Evolutionary conservation across 192 early-diverging fungal genomes (phyloP).

Genomic region (Umbelopsis isabellina): DNA sequence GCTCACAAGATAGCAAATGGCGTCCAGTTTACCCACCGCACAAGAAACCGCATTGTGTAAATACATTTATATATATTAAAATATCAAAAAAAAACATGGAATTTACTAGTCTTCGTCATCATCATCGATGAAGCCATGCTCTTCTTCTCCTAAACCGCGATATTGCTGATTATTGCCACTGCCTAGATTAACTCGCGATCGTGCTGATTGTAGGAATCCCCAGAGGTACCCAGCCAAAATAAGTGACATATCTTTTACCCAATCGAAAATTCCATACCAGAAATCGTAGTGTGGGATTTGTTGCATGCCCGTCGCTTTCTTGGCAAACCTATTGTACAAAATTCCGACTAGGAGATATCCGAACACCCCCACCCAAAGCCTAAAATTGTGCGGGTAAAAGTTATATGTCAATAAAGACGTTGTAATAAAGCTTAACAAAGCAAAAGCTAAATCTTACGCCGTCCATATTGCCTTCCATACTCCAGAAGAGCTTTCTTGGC

Average conservation of each 20-base stretch:
- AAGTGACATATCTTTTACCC: conserved; percentile 27
- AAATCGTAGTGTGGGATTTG: conserved; percentile 57
- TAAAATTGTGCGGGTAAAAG: neutral
- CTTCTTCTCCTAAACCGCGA: conserved; percentile 6
- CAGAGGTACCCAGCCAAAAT: neutral
- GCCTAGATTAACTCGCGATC: neutral
- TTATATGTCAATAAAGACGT: neutral
- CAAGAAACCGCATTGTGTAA: too few relatives aligned
- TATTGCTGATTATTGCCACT: neutral
- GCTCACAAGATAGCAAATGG: too few relatives aligned
- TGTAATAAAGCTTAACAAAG: neutral
- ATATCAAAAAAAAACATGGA: too few relatives aligned
- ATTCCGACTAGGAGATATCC: conserved; percentile 56
- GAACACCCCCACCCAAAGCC: conserved; percentile 27
- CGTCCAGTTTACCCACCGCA: too few relatives aligned
- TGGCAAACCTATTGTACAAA: conserved; percentile 54
- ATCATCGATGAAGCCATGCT: conserved; percentile 12
- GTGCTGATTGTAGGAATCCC: neutral
- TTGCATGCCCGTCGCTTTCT: conserved; percentile 52
- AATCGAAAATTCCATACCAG: conserved; percentile 47
- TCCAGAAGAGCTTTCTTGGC: conserved; percentile 1
- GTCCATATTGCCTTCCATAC: conserved; percentile 14
- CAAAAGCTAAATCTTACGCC: neutral
- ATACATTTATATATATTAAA: too few relatives aligned
- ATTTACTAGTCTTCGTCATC: neutral